Conservation (phyloP, 2,329 filamentous ascomycete species). For the Piedraia hortae region DNA sequence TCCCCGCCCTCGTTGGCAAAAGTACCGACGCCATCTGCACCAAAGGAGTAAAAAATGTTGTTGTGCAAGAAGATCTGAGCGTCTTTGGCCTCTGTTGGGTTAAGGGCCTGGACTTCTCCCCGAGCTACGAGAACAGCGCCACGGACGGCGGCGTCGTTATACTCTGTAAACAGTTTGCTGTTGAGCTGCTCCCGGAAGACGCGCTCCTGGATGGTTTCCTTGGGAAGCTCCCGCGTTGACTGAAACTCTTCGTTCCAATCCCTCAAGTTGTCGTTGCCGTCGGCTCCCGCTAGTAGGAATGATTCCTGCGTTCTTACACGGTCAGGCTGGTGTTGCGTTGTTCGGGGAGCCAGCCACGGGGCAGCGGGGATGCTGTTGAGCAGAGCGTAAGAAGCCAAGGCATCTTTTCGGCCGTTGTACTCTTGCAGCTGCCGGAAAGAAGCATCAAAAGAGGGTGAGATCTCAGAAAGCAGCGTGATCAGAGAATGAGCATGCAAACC, state of each 20-base stretch:
- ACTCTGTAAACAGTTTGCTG: conserved; percentile 91
- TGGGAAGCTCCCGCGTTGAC: conserved; percentile 78
- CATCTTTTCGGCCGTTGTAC: conserved; percentile 60
- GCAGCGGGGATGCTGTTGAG: conserved; percentile 80
- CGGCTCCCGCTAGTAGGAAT: conserved; percentile 66
- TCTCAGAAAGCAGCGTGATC: conserved; percentile 43
- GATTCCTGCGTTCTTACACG: conserved; percentile 77
- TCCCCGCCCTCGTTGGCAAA: conserved; percentile 92
- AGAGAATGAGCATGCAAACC: conserved; percentile 78
- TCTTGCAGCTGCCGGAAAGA: conserved; percentile 59
- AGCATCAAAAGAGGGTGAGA: conserved; percentile 60
- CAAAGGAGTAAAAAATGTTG: conserved; percentile 98
- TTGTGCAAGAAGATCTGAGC: conserved; percentile 99
- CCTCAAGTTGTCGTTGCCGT: conserved; percentile 77
- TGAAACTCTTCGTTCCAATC: conserved; percentile 99
- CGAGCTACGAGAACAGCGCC: conserved; percentile 78
- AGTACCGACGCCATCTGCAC: conserved; percentile 86
- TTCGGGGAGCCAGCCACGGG: conserved; percentile 64
- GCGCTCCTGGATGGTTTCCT: conserved; percentile 78
- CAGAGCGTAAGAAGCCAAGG: conserved; percentile 79
- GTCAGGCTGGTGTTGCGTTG: conserved; percentile 47
- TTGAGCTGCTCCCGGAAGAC: conserved; percentile 86
- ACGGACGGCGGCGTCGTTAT: conserved; percentile 78
- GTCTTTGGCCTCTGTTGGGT: conserved; percentile 75
- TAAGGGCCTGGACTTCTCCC: conserved; percentile 76